Conservation (phyloP, 148 eudicot genomes). For the Persicaria maculosa region DNA sequence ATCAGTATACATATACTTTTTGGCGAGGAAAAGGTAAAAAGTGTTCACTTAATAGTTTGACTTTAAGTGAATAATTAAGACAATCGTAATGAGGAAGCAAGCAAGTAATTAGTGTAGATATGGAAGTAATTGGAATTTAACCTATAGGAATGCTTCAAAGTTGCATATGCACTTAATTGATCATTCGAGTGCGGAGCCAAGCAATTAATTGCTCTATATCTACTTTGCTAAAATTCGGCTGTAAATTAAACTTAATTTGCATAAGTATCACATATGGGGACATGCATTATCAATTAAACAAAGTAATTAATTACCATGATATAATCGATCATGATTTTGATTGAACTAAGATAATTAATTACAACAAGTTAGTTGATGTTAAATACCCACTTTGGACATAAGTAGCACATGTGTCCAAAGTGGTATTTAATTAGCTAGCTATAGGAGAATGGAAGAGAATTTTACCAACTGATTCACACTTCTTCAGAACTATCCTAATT, state of each 20-base stretch:
- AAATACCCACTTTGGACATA: no score
- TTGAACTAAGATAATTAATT: not conserved
- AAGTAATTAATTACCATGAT: not conserved
- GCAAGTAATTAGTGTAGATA: not conserved
- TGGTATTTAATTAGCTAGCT: no score
- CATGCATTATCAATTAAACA: not conserved
- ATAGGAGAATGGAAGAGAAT: no score
- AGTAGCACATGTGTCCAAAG: no score
- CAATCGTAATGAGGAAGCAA: conserved; percentile 3
- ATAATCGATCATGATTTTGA: not conserved
- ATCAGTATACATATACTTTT: no score
- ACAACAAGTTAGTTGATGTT: not conserved
- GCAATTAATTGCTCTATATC: not conserved
- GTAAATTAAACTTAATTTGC: not conserved
- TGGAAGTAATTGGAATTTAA: not conserved
- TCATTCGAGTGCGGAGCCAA: not conserved
- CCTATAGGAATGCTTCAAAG: conserved; percentile 1
- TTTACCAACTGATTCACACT: no score
- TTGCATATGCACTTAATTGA: not conserved
- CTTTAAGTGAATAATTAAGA: not conserved
- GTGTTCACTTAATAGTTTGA: not conserved
- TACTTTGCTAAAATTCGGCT: not conserved
- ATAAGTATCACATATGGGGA: not conserved
- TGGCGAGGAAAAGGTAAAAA: no score
- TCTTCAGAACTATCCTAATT: no score